Percentiles rank a stretch among this genome's conserved stretches.
These are phyloP conservation scores for Prunella vulgaris DNA, from an alignment of 257 asterid genomes.

Conservation along the genomic window DNA sequence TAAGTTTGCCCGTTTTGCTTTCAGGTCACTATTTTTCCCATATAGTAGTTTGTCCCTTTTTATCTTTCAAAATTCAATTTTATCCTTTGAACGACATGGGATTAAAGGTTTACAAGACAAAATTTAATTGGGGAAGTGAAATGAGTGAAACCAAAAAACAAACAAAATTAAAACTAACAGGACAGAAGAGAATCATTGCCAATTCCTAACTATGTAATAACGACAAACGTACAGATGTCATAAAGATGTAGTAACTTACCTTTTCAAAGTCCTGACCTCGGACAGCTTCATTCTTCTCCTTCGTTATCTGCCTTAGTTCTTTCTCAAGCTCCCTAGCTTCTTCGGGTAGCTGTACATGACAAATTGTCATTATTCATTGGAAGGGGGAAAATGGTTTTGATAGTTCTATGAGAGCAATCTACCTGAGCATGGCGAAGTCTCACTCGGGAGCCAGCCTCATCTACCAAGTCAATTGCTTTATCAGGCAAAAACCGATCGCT, in stretches of 20 bases:
- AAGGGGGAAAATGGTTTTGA: background rate
- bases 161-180: background rate
- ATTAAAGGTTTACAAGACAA: too few relatives aligned
- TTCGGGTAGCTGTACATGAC: constrained; percentile 75
- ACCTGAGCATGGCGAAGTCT: constrained; percentile 99
- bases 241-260: constrained; percentile 33
- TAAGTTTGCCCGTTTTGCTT: background rate
- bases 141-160: too few relatives aligned
- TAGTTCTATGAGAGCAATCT: constrained; percentile 14
- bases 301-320: constrained; percentile 94
- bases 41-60: too few relatives aligned
- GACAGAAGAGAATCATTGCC: background rate
- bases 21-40: background rate
- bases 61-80: too few relatives aligned
- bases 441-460: constrained; percentile 99
- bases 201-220: background rate
- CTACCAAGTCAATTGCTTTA: constrained; percentile 95
- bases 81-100: background rate
- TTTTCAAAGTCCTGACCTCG: constrained; percentile 94
- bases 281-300: constrained; percentile 95
- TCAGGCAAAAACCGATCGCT: constrained; percentile 99
- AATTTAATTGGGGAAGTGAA: background rate
- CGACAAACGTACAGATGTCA: constrained; percentile 2
- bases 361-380: constrained; percentile 14
- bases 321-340: constrained; percentile 98